Evolutionary conservation across 306 rosid species (phyloP).

Genomic region (Parietaria judaica): DNA sequence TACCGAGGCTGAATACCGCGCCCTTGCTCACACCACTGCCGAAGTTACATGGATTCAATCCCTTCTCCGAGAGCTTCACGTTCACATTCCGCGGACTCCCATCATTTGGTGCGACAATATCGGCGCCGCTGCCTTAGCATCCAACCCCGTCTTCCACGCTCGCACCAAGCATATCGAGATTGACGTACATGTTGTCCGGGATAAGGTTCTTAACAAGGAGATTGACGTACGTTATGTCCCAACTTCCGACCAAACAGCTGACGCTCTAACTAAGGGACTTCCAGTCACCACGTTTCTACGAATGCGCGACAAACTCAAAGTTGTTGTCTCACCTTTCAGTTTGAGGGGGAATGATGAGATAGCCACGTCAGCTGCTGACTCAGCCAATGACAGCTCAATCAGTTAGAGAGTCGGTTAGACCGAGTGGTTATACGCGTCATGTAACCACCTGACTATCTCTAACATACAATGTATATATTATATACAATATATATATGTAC

Average conservation of each 20-base stretch:
- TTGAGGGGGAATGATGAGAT: too few species aligned
- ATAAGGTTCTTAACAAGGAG: background rate
- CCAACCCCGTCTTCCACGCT: background rate
- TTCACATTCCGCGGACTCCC: background rate
- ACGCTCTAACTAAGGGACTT: background rate
- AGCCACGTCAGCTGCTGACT: too few species aligned
- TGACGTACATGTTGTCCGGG: background rate
- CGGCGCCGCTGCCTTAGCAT: background rate
- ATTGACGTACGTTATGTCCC: background rate
- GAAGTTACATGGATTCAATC: background rate
- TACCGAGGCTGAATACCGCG: background rate
- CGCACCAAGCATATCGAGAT: background rate
- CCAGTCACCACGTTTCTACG: background rate
- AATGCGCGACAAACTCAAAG: too few species aligned
- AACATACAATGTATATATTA: too few species aligned
- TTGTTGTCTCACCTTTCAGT: too few species aligned
- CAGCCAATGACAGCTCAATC: too few species aligned
- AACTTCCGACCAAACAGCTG: background rate
- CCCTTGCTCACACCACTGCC: background rate
- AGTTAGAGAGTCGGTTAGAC: too few species aligned
- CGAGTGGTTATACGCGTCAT: too few species aligned
- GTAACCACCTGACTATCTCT: too few species aligned
- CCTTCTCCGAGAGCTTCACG: background rate
- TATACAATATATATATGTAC: too few species aligned
- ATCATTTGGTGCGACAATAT: background rate